These are phyloP conservation scores for Sarocladium strictum DNA, from an alignment of 2,329 filamentous ascomycete species.

Conservation along the genomic window DNA sequence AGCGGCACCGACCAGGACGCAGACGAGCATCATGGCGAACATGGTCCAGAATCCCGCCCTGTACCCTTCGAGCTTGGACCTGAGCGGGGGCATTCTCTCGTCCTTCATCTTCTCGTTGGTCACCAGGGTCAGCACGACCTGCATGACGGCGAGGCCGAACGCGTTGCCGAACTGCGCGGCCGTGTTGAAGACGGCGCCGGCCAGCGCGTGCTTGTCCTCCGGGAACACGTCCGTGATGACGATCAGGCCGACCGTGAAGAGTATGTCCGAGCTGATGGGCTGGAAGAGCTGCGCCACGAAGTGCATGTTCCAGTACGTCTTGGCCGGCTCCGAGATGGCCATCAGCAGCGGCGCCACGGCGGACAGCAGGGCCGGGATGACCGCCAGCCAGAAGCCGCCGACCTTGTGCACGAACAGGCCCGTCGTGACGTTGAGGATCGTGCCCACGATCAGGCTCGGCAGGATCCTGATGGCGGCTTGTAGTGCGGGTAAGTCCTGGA, in stretches of 20 bases:
- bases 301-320: conserved; percentile 41
- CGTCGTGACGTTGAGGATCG: conserved; percentile 28
- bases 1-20: conserved; percentile 29
- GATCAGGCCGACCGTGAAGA: conserved; percentile 48
- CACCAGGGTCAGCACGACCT: conserved; percentile 24
- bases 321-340: conserved; percentile 38
- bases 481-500: conserved; percentile 33
- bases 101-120: conserved; percentile 1
- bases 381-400: conserved; percentile 25
- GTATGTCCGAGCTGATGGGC: conserved; percentile 32
- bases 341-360: conserved; percentile 41
- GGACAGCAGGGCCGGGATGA: conserved; percentile 29
- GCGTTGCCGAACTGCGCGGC: conserved; percentile 43
- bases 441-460: conserved; percentile 32
- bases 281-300: conserved; percentile 32
- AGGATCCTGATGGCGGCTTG: conserved; percentile 35
- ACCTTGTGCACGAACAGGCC: conserved; percentile 33
- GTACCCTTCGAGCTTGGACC: conserved; percentile 39
- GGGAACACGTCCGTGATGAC: conserved; percentile 45
- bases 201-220: conserved; percentile 45
- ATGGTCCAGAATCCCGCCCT: conserved; percentile 44
- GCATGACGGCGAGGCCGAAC: conserved; percentile 34
- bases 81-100: not conserved
- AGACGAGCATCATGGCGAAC: conserved; percentile 39
- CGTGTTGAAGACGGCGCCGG: conserved; percentile 53